Percentiles rank a stretch among this genome's conserved stretches.
Evolutionary conservation across 768 basidiomycete genomes (phyloP).

Genomic region (Tylopilus balloui): DNA sequence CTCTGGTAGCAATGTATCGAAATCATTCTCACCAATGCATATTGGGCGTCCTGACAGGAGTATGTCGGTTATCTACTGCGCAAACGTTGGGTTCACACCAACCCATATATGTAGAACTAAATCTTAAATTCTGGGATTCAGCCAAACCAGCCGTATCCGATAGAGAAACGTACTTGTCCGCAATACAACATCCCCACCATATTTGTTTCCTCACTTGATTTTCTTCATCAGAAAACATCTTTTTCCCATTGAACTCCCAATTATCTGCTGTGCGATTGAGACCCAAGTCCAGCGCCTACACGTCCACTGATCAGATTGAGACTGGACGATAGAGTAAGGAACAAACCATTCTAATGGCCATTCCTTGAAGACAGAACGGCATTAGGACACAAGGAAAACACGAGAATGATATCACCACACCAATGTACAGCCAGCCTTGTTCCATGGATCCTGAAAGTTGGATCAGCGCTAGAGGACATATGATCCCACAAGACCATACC

Average conservation of each 20-base stretch:
- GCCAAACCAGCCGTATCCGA: background rate
- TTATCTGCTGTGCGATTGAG: conserved; percentile 73
- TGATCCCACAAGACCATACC: conserved; percentile 39
- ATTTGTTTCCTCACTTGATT: conserved; percentile 69
- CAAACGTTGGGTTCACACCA: conserved; percentile 5
- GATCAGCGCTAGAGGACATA: conserved; percentile 9
- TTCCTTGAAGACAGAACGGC: conserved; percentile 37
- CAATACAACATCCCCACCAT: conserved; percentile 74
- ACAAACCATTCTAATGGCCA: conserved; percentile 71
- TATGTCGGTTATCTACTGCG: conserved; percentile 5
- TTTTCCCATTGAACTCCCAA: conserved; percentile 62
- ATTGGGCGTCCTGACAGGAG: conserved; percentile 53
- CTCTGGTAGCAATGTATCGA: conserved; percentile 60
- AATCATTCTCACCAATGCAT: conserved; percentile 64
- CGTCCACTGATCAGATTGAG: conserved; percentile 2
- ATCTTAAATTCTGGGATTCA: conserved; percentile 35
- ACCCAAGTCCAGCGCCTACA: conserved; percentile 73
- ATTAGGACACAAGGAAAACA: background rate
- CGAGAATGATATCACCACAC: conserved; percentile 31
- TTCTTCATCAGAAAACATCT: conserved; percentile 61
- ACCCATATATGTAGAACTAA: conserved; percentile 76
- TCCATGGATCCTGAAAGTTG: conserved; percentile 54
- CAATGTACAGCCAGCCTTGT: conserved; percentile 81
- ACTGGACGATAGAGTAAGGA: background rate
- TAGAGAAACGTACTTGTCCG: conserved; percentile 54